Evolutionary conservation across 2,329 filamentous ascomycete genomes (phyloP).

Genomic region (Ceratocystis albifundus): DNA sequence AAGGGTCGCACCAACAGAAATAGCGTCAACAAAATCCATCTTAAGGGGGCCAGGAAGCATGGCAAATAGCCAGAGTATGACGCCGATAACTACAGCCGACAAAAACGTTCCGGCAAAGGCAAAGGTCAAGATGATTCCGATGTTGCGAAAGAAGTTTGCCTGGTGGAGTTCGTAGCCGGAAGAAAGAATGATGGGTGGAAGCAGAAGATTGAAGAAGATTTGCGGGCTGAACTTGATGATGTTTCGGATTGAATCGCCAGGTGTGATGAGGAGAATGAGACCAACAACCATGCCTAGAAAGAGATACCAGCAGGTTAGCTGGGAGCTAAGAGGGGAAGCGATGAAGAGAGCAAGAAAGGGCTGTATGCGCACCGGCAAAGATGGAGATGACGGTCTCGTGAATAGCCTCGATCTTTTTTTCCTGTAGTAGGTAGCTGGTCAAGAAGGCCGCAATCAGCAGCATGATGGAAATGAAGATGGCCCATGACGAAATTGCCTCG

Average conservation of each 20-base stretch:
- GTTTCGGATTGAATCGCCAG: conserved; percentile 72
- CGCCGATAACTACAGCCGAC: conserved; percentile 84
- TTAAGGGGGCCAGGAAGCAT: conserved; percentile 71
- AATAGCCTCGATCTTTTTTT: conserved; percentile 91
- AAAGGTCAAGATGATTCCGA: conserved; percentile 93
- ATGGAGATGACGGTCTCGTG: conserved; percentile 98
- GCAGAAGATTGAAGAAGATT: conserved; percentile 97
- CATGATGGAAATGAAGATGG: conserved; percentile 90
- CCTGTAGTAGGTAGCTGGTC: conserved; percentile 91
- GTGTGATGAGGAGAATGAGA: conserved; percentile 69
- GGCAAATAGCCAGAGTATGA: conserved; percentile 82
- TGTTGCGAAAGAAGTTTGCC: conserved; percentile 97
- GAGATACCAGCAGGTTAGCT: conserved; percentile 10
- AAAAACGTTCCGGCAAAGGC: conserved; percentile 96
- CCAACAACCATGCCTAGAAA: conserved; percentile 82
- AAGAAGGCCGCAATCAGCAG: conserved; percentile 91
- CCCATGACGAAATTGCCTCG: conserved; percentile 93
- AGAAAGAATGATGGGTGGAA: conserved; percentile 95
- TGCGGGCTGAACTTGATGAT: conserved; percentile 96
- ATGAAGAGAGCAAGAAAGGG: not conserved
- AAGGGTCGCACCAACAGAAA: conserved; percentile 89
- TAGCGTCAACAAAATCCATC: conserved; percentile 88
- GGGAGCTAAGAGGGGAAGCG: not conserved
- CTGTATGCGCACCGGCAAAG: conserved; percentile 59
- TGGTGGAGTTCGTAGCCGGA: conserved; percentile 97